These are phyloP conservation scores for Myxozyma udenii DNA, from an alignment of 805 yeast genomes.

Conservation along the genomic window DNA sequence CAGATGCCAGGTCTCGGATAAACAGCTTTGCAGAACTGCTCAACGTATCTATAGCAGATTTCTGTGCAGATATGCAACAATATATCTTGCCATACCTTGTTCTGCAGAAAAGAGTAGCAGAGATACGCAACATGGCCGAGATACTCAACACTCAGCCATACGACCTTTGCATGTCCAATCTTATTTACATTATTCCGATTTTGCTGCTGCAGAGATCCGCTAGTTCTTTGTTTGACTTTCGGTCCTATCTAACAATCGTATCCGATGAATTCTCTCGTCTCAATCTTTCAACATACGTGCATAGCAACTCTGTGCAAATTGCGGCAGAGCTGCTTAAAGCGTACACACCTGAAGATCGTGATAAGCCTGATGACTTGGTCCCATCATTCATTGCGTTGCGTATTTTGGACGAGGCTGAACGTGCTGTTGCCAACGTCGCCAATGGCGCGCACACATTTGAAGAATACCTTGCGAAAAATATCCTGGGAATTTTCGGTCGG, in stretches of 20 bases:
- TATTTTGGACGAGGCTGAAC: slow-evolving; percentile 11
- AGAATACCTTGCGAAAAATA: slow-evolving; percentile 41
- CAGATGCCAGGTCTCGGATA: slow-evolving; percentile 18
- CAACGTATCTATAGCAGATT: slow-evolving; percentile 57
- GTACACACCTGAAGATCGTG: slow-evolving; percentile 38
- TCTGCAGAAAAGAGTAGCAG: slow-evolving; percentile 60
- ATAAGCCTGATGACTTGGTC: slow-evolving; percentile 6
- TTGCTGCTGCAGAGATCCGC: slow-evolving; percentile 51
- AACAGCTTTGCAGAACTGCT: slow-evolving; percentile 45
- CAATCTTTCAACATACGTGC: slow-evolving; percentile 29
- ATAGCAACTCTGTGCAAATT: slow-evolving; percentile 32
- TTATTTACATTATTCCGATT: slow-evolving; percentile 56
- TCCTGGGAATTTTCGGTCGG: slow-evolving; percentile 71
- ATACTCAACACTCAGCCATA: slow-evolving; percentile 47
- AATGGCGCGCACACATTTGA: neutral
- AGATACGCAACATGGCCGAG: slow-evolving; percentile 59
- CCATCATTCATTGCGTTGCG: slow-evolving; percentile 19
- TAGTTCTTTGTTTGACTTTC: slow-evolving; percentile 51
- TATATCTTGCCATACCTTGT: slow-evolving; percentile 76
- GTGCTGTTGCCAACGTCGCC: neutral
- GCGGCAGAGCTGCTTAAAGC: slow-evolving; percentile 43
- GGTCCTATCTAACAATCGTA: slow-evolving; percentile 52
- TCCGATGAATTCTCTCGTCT: slow-evolving; percentile 47
- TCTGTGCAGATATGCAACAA: slow-evolving; percentile 64
- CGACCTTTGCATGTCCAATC: slow-evolving; percentile 48